phyloP scores from a whole-genome alignment of 1,284 basidiomycete genomes.

The Ustilago loliicola region DNA sequence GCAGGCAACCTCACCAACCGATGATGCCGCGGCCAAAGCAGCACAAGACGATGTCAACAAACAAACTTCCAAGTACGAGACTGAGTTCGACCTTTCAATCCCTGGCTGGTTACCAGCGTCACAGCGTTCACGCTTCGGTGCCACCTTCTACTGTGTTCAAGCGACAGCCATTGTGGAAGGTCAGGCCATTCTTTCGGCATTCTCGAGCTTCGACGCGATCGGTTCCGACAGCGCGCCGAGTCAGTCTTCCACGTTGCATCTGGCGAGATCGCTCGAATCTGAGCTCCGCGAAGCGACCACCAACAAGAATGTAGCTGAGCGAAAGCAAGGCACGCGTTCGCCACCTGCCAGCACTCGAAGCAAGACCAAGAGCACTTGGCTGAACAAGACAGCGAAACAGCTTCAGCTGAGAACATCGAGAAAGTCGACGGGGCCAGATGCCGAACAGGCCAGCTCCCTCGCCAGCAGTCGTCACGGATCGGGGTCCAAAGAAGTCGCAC shows the following conservation, averaged over 20 bases:
- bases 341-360: conserved; percentile 1
- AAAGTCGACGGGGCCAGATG: conserved; percentile 26
- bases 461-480: conserved; percentile 17
- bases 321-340: conserved; percentile 4
- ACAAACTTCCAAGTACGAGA: conserved; percentile 57
- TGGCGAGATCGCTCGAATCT: conserved; percentile 36
- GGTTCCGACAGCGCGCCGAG: conserved; percentile 4
- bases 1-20: conserved; percentile 2
- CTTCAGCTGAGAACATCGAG: conserved; percentile 40
- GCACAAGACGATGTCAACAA: neutral
- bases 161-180: conserved; percentile 53
- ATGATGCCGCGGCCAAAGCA: neutral
- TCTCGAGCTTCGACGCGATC: conserved; percentile 21
- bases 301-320: neutral
- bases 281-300: conserved; percentile 11
- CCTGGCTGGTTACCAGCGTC: conserved; percentile 69
- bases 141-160: conserved; percentile 66
- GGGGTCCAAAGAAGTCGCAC: conserved; percentile 16
- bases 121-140: conserved; percentile 61
- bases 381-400: conserved; percentile 60
- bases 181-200: conserved; percentile 30
- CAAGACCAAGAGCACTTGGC: conserved; percentile 55
- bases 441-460: conserved; percentile 5
- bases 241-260: neutral
- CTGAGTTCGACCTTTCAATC: conserved; percentile 65